A percentile compares a stretch with the other conserved stretches of the same genome.
Conservation (phyloP, 1,284 basidiomycete species). For the Bondarzewia mesenterica region DNA sequence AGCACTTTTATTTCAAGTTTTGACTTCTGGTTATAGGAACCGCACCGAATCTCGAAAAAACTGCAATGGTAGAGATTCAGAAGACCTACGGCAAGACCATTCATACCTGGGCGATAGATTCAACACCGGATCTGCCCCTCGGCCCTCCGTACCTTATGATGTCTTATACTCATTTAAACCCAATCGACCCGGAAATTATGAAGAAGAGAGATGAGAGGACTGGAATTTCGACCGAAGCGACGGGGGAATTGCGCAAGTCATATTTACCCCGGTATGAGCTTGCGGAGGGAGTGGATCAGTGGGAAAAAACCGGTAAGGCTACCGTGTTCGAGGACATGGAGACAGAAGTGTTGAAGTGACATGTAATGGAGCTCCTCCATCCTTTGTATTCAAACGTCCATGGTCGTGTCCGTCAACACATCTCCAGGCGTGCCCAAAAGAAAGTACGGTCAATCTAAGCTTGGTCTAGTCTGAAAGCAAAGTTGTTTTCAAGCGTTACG, state of each 20-base stretch:
- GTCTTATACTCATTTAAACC: constrained; percentile 31
- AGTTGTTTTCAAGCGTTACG: too few relatives aligned
- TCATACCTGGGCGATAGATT: constrained; percentile 39
- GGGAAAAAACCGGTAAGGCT: constrained; percentile 25
- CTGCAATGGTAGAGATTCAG: constrained; percentile 39
- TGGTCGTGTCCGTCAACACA: too few relatives aligned
- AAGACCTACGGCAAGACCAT: constrained; percentile 45
- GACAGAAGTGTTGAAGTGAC: background rate
- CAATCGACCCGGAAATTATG: constrained; percentile 26
- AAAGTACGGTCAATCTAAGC: too few relatives aligned
- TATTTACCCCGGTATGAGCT: constrained; percentile 34
- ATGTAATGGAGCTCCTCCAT: background rate
- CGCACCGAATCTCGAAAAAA: constrained; percentile 35
- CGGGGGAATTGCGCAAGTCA: constrained; percentile 24
- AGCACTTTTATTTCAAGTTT: too few relatives aligned
- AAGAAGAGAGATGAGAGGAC: constrained; percentile 26
- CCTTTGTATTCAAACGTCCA: too few relatives aligned
- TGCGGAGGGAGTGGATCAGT: constrained; percentile 28
- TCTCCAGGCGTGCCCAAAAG: too few relatives aligned
- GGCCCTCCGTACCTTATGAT: constrained; percentile 42
- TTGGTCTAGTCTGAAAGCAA: too few relatives aligned
- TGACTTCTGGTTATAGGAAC: background rate
- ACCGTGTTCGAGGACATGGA: constrained; percentile 13
- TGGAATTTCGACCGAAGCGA: constrained; percentile 28
- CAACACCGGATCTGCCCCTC: constrained; percentile 36